A percentile compares a stretch with the other conserved stretches of the same genome.
Evolutionary conservation across 208 protist genomes (phyloP).

Genomic region (Leishmania arabica): DNA sequence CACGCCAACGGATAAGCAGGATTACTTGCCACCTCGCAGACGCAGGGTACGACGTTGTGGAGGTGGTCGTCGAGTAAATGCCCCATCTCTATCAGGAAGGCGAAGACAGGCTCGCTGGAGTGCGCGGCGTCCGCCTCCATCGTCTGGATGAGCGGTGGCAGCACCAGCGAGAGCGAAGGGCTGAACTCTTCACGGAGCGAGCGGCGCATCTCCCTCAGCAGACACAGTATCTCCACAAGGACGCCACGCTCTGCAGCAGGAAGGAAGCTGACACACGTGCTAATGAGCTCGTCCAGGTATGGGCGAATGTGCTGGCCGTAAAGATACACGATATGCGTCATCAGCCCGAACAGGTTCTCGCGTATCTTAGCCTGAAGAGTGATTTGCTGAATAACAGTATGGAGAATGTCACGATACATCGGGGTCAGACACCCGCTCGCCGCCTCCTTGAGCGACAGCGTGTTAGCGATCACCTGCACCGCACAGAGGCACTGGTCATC

Average conservation of each 20-base stretch:
- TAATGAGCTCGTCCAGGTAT: slow-evolving; percentile 66
- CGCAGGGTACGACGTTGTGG: slow-evolving; percentile 79
- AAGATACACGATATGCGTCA: slow-evolving; percentile 63
- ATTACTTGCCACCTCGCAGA: slow-evolving; percentile 79
- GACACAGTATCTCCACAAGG: slow-evolving; percentile 65
- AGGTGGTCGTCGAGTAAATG: slow-evolving; percentile 76
- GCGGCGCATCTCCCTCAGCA: slow-evolving; percentile 69
- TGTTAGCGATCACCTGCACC: slow-evolving; percentile 71
- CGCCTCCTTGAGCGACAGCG: slow-evolving; percentile 68
- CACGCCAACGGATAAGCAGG: slow-evolving; percentile 48
- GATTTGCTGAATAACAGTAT: slow-evolving; percentile 64
- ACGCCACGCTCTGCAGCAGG: slow-evolving; percentile 55
- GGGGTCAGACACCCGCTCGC: slow-evolving; percentile 47
- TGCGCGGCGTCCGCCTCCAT: slow-evolving; percentile 60
- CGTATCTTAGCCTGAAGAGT: slow-evolving; percentile 62
- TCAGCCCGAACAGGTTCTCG: slow-evolving; percentile 56
- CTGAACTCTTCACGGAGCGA: slow-evolving; percentile 86
- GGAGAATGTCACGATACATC: slow-evolving; percentile 69
- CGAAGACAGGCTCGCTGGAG: slow-evolving; percentile 67
- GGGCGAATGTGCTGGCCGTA: slow-evolving; percentile 70
- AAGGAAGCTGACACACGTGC: slow-evolving; percentile 57
- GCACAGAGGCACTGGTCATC: slow-evolving; percentile 85
- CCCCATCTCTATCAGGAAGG: slow-evolving; percentile 78
- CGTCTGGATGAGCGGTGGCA: slow-evolving; percentile 68
- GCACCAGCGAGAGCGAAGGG: slow-evolving; percentile 67